Percentiles rank a stretch among this genome's conserved stretches.
phyloP scores from a whole-genome alignment of 306 rosid genomes.

The Nissolia schottii region DNA sequence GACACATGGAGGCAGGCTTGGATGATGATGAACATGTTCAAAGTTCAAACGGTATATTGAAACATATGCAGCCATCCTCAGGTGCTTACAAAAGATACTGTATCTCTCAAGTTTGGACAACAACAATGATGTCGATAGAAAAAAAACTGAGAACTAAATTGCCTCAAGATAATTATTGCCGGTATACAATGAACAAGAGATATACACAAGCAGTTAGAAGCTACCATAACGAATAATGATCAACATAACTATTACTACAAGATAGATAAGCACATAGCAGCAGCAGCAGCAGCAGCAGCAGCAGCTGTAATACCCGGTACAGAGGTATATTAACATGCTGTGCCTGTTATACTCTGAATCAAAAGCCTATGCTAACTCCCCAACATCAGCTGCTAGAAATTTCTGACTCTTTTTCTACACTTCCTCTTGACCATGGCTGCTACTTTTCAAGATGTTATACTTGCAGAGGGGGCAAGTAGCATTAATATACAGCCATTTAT shows the following conservation, averaged over 20 bases:
- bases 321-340: conserved; percentile 29
- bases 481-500: conserved; percentile 86
- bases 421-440: conserved; percentile 53
- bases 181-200: conserved; percentile 20
- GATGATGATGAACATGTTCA: not conserved
- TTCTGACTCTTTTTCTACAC: conserved; percentile 38
- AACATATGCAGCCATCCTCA: not conserved
- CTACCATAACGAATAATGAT: not conserved
- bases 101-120: not conserved
- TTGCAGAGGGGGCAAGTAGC: conserved; percentile 99
- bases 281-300: not conserved
- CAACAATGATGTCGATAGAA: not conserved
- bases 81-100: not conserved
- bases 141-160: not conserved
- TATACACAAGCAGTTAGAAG: conserved; percentile 25
- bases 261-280: conserved; percentile 21
- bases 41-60: not conserved
- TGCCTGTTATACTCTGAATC: conserved; percentile 27
- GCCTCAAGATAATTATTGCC: conserved; percentile 20
- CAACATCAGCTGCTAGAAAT: conserved; percentile 12
- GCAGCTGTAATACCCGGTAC: conserved; percentile 16
- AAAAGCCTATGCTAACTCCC: conserved; percentile 8
- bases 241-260: conserved; percentile 18
- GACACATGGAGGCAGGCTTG: not conserved
- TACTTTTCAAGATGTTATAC: conserved; percentile 81